phyloP scores from a whole-genome alignment of 2,329 filamentous ascomycete species.

The Hymenoscyphus occultus region DNA sequence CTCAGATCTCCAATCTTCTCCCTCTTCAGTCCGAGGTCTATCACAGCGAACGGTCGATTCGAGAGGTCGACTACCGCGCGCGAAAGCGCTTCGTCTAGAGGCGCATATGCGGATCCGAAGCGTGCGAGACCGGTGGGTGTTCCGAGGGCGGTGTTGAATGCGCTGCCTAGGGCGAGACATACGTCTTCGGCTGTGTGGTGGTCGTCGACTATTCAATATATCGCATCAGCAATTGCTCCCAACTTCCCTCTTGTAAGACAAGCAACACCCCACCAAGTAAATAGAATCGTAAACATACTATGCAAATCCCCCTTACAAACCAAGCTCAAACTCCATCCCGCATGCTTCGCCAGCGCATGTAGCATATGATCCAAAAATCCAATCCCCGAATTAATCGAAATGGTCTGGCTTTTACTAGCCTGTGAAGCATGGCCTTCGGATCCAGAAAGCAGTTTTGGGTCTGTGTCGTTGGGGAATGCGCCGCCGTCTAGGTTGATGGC shows the following conservation, averaged over 20 bases:
- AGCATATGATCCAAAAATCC: slow-evolving; percentile 99
- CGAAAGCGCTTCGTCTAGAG: slow-evolving; percentile 91
- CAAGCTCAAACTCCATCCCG: slow-evolving; percentile 86
- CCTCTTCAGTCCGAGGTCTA: slow-evolving; percentile 78
- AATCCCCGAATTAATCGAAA: slow-evolving; percentile 87
- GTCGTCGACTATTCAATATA: slow-evolving; percentile 71
- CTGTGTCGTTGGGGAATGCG: slow-evolving; percentile 63
- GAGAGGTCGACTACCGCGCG: slow-evolving; percentile 93
- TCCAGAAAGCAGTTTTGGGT: slow-evolving; percentile 51
- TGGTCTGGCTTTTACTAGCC: slow-evolving; percentile 77
- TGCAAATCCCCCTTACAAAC: slow-evolving; percentile 85
- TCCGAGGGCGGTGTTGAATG: slow-evolving; percentile 78
- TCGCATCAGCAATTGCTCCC: not conserved
- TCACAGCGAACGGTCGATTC: slow-evolving; percentile 82
- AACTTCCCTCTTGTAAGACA: not conserved
- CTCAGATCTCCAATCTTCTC: slow-evolving; percentile 93
- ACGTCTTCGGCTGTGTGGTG: slow-evolving; percentile 97
- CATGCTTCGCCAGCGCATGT: slow-evolving; percentile 92
- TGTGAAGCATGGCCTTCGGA: slow-evolving; percentile 75
- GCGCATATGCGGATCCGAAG: slow-evolving; percentile 88
- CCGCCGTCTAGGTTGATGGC: slow-evolving; percentile 93
- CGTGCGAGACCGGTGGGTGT: slow-evolving; percentile 77
- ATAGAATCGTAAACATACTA: slow-evolving; percentile 54
- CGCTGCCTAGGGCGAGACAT: slow-evolving; percentile 83
- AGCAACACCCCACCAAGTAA: not conserved